phyloP scores from a whole-genome alignment of 2,329 filamentous ascomycete species.

The Pyricularia sp. region DNA sequence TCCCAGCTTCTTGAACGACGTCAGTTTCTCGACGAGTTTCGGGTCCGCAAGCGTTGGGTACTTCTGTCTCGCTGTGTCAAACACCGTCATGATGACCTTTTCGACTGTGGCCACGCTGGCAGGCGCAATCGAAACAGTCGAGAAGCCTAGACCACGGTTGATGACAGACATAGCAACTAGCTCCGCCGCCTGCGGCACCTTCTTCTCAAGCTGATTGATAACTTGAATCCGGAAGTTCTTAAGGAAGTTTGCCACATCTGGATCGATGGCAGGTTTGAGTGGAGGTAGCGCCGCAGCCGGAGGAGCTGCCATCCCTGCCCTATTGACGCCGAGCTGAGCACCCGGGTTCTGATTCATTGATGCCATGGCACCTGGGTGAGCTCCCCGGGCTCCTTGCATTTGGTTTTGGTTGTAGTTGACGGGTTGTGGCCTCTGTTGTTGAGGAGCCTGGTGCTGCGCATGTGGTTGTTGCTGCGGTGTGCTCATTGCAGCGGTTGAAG shows the following conservation, averaged over 20 bases:
- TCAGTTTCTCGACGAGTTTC: constrained; percentile 30
- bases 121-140: constrained; percentile 24
- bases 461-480: constrained; percentile 3
- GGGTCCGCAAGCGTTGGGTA: constrained; percentile 20
- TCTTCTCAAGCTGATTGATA: constrained; percentile 33
- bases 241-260: constrained; percentile 30
- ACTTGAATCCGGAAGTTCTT: constrained; percentile 37
- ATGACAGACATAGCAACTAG: constrained; percentile 43
- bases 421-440: not conserved
- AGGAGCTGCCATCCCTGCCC: not conserved
- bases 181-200: constrained; percentile 29
- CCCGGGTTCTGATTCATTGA: not conserved
- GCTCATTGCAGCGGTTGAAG: not conserved
- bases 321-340: not conserved
- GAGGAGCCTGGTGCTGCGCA: constrained; percentile 6
- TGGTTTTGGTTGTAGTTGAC: not conserved
- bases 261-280: constrained; percentile 29
- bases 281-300: not conserved
- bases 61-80: constrained; percentile 17
- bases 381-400: not conserved
- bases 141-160: constrained; percentile 40
- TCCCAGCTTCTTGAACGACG: constrained; percentile 36
- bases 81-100: constrained; percentile 35
- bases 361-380: not conserved
- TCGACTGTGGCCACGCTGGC: constrained; percentile 36